These are phyloP conservation scores for Pythium phragmiticola DNA, from an alignment of 352 stramenopile genomes.

Conservation along the genomic window DNA sequence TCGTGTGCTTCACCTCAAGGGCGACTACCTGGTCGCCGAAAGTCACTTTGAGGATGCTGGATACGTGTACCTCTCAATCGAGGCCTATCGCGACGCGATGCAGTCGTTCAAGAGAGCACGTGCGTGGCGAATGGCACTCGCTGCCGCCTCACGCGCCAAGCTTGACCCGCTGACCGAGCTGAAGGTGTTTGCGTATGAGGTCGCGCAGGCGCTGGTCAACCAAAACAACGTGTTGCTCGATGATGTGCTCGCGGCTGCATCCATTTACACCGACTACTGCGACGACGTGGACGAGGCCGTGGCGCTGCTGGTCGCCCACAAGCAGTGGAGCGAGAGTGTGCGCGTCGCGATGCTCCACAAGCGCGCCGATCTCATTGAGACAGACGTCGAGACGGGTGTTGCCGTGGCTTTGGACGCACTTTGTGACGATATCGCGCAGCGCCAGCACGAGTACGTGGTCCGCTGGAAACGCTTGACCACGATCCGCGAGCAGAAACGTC, in stretches of 20 bases:
- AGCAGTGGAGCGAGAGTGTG: conserved; percentile 58
- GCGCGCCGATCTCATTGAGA: conserved; percentile 63
- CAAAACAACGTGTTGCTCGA: conserved; percentile 33
- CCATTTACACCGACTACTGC: conserved; percentile 77
- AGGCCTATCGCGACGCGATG: conserved; percentile 40
- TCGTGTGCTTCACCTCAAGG: conserved; percentile 52
- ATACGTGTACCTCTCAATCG: conserved; percentile 59
- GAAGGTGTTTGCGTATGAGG: conserved; percentile 42
- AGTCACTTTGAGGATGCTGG: conserved; percentile 52
- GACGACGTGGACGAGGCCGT: conserved; percentile 70
- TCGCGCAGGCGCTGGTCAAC: conserved; percentile 53
- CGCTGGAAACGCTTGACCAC: conserved; percentile 59
- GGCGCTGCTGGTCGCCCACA: conserved; percentile 53
- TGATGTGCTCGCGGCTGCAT: conserved; percentile 37
- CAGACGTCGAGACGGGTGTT: conserved; percentile 66
- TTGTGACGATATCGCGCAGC: conserved; percentile 45
- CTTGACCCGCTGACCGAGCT: conserved; percentile 29
- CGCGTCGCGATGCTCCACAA: conserved; percentile 57
- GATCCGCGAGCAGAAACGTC: conserved; percentile 72
- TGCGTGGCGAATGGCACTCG: conserved; percentile 64
- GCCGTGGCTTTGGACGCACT: conserved; percentile 43
- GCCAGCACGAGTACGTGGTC: conserved; percentile 44
- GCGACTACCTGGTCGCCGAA: conserved; percentile 35
- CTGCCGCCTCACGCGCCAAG: conserved; percentile 33
- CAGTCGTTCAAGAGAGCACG: conserved; percentile 53